These are phyloP conservation scores for Daldinia sp. DNA, from an alignment of 2,329 filamentous ascomycete genomes.

Conservation along the genomic window DNA sequence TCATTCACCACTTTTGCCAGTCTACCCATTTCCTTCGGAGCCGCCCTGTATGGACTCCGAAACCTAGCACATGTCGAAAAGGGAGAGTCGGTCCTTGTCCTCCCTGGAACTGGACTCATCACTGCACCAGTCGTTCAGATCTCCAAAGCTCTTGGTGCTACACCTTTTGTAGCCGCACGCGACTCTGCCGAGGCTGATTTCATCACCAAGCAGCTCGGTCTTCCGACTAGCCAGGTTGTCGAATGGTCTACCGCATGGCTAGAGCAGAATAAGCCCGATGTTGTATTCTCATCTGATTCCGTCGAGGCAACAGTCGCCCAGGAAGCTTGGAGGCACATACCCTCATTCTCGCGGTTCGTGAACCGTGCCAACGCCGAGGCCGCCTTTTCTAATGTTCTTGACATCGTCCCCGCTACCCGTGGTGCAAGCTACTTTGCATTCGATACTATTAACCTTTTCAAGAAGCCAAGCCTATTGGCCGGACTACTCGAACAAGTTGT, in stretches of 20 bases:
- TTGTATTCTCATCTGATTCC: conserved; percentile 40
- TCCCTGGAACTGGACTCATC: conserved; percentile 36
- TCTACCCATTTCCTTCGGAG: conserved; percentile 31
- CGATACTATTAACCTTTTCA: conserved; percentile 43
- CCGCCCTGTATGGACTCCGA: conserved; percentile 45
- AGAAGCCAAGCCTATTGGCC: conserved; percentile 34
- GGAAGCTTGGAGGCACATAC: conserved; percentile 43
- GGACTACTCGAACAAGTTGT: conserved; percentile 19
- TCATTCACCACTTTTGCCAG: conserved; percentile 29
- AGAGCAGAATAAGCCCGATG: conserved; percentile 30
- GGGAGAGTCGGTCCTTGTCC: conserved; percentile 41
- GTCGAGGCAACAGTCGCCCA: conserved; percentile 23
- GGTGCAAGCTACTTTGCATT: conserved; percentile 47
- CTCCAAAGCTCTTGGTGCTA: conserved; percentile 34
- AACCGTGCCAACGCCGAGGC: conserved; percentile 43
- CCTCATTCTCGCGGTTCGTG: conserved; percentile 42
- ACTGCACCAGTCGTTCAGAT: conserved; percentile 35
- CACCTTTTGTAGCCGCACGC: conserved; percentile 37
- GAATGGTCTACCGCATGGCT: conserved; percentile 19
- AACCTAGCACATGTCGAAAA: conserved; percentile 9
- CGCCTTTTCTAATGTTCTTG: conserved; percentile 40
- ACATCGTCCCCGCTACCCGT: conserved; percentile 42
- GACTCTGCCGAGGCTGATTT: conserved; percentile 25
- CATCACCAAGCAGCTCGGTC: conserved; percentile 23
- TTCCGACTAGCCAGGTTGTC: conserved; percentile 29